Evolutionary conservation across 495 filamentous ascomycete species (phyloP).

Genomic region (Penicillium atrosanguineum): DNA sequence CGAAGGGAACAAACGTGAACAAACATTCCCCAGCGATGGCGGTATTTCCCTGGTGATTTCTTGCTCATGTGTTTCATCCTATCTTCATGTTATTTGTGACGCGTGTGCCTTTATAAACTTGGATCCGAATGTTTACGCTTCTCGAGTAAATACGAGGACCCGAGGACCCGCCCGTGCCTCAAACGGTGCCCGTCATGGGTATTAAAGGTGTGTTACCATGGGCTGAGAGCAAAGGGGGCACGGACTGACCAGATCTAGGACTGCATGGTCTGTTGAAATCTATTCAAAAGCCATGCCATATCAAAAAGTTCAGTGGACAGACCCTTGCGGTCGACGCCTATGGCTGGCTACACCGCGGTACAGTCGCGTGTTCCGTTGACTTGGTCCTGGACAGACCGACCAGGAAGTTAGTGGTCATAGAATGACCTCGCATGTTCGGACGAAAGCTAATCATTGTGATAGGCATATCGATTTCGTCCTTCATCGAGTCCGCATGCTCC

Average conservation of each 20-base stretch:
- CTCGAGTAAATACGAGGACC: constrained; percentile 29
- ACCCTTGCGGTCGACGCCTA: constrained; percentile 94
- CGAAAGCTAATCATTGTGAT: constrained; percentile 5
- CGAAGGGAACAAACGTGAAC: constrained; percentile 24
- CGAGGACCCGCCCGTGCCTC: constrained; percentile 33
- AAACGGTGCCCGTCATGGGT: constrained; percentile 55
- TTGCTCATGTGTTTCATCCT: neutral
- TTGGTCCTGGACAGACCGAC: constrained; percentile 86
- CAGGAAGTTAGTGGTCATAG: constrained; percentile 59
- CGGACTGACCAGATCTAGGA: constrained; percentile 47
- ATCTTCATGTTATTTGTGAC: constrained; percentile 1
- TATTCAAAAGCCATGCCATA: constrained; percentile 82
- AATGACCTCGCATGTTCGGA: neutral
- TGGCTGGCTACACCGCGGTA: constrained; percentile 96
- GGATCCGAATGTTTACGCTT: constrained; percentile 17
- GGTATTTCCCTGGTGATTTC: constrained; percentile 24
- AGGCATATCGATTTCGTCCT: constrained; percentile 93
- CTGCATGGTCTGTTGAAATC: constrained; percentile 91
- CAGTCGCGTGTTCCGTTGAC: constrained; percentile 86
- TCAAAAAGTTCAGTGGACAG: constrained; percentile 85
- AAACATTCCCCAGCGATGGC: constrained; percentile 28
- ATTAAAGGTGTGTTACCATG: constrained; percentile 57
- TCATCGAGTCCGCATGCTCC: constrained; percentile 86
- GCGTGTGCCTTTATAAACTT: constrained; percentile 3
- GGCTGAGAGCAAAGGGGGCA: constrained; percentile 2